Percentiles rank a stretch among this genome's conserved stretches.
phyloP scores from a whole-genome alignment of 2,329 filamentous ascomycete genomes.

The Penicillium verrucosum region DNA sequence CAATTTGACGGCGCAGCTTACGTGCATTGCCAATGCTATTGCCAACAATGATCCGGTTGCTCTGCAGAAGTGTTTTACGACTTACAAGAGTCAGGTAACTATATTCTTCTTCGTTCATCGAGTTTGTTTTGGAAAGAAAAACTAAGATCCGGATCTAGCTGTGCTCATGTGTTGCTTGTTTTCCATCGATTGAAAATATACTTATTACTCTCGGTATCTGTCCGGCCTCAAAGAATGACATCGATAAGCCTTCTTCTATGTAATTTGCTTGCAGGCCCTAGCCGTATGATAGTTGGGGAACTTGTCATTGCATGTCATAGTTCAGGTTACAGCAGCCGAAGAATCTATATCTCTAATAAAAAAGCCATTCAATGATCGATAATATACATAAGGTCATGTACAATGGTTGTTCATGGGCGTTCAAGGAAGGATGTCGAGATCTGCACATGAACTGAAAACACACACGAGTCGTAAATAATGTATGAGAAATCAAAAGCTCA shows the following conservation, averaged over 20 bases:
- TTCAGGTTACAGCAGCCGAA: background rate
- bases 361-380: background rate
- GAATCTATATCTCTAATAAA: background rate
- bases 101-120: background rate
- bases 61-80: constrained; percentile 16
- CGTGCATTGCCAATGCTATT: constrained; percentile 18
- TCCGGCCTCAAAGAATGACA: background rate
- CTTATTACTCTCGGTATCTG: constrained; percentile 18
- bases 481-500: background rate
- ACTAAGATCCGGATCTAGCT: constrained; percentile 10
- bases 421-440: background rate
- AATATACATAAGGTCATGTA: background rate
- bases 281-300: background rate
- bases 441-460: background rate
- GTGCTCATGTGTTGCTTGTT: constrained; percentile 21
- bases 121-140: background rate
- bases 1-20: constrained; percentile 15
- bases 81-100: constrained; percentile 13
- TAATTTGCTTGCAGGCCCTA: background rate
- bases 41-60: constrained; percentile 13
- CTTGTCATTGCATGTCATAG: background rate
- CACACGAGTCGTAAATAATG: background rate
- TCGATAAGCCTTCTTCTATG: background rate
- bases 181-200: constrained; percentile 10
- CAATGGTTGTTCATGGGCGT: background rate